These are phyloP conservation scores for Tremella yokohamensis DNA, from an alignment of 768 basidiomycete genomes.

Conservation along the genomic window DNA sequence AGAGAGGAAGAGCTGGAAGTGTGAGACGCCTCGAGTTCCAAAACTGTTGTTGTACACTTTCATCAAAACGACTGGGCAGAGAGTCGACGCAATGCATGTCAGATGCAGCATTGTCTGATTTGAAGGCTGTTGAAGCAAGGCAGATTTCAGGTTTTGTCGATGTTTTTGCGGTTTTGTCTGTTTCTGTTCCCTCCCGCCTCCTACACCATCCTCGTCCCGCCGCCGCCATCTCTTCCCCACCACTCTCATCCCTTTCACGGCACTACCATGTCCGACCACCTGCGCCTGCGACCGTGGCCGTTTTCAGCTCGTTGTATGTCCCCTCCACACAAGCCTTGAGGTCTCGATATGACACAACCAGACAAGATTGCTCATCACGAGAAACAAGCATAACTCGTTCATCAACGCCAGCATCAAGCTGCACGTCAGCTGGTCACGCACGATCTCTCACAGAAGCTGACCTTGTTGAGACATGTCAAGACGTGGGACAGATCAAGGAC, in stretches of 20 bases:
- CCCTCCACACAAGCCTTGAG: conserved; percentile 78
- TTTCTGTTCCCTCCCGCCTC: not conserved
- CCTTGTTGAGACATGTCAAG: conserved; percentile 88
- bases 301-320: conserved; percentile 59
- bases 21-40: not conserved
- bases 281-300: not conserved
- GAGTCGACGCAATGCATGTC: no score
- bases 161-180: conserved; percentile 7
- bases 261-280: not conserved
- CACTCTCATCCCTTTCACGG: not conserved
- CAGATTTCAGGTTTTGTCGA: not conserved
- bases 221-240: not conserved
- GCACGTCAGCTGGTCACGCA: conserved; percentile 3
- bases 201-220: not conserved
- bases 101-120: conserved; percentile 1
- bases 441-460: conserved; percentile 44
- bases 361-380: conserved; percentile 91
- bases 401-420: conserved; percentile 91
- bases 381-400: conserved; percentile 93
- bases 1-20: conserved; percentile 7
- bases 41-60: no score
- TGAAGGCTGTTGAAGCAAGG: not conserved
- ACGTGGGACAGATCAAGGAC: conserved; percentile 88
- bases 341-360: conserved; percentile 89
- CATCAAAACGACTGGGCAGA: no score